phyloP scores from a whole-genome alignment of 768 basidiomycete genomes.

The Pleurotus salmoneostramineus region DNA sequence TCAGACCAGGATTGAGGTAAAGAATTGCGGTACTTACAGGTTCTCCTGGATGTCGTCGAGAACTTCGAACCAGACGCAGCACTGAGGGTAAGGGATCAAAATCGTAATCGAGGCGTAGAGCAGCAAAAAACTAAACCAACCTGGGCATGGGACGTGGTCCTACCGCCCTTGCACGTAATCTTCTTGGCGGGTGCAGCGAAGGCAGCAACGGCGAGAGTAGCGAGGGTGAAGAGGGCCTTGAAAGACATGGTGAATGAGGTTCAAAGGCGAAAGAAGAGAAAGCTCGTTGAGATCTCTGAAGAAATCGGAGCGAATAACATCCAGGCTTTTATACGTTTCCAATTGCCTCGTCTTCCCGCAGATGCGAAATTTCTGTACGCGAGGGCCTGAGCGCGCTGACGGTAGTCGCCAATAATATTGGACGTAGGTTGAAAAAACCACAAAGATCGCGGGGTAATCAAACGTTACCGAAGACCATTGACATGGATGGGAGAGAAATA shows the following conservation, averaged over 20 bases:
- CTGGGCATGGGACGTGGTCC: constrained; percentile 9
- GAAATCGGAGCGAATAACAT: neutral
- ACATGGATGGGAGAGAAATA: neutral
- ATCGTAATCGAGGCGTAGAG: neutral
- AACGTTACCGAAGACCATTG: neutral
- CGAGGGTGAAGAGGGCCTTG: constrained; percentile 2
- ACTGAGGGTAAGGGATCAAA: constrained; percentile 9
- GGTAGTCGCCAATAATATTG: neutral
- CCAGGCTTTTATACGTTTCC: neutral
- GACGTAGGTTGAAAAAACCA: neutral
- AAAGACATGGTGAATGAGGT: neutral
- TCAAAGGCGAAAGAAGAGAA: neutral
- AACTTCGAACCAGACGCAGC: constrained; percentile 31
- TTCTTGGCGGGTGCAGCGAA: constrained; percentile 49
- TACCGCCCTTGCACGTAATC: constrained; percentile 16
- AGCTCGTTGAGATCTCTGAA: neutral
- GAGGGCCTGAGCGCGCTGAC: neutral
- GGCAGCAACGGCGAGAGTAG: constrained; percentile 17
- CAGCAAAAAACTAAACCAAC: neutral
- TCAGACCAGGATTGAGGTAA: neutral
- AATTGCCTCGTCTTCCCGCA: neutral
- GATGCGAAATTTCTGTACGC: neutral
- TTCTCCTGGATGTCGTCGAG: constrained; percentile 30
- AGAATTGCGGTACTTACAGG: constrained; percentile 13
- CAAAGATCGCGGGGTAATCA: neutral